A percentile compares a stretch with the other conserved stretches of the same genome.
These are phyloP conservation scores for Camellia lanceoleosa DNA, from an alignment of 148 eudicot species.

Conservation along the genomic window DNA sequence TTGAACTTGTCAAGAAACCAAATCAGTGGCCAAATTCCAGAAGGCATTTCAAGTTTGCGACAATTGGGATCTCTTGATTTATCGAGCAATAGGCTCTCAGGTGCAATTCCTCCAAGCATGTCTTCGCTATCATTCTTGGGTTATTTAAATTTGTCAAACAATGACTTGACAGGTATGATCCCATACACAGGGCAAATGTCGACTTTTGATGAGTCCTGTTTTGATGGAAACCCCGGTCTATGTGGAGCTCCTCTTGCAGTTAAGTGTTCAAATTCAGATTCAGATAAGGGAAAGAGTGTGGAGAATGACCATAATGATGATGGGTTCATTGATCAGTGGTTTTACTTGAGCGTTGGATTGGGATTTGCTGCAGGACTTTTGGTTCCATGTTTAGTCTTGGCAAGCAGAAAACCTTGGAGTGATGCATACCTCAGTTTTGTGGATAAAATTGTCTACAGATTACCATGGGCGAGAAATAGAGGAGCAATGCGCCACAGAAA, in stretches of 20 bases:
- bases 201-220: slow-evolving; percentile 27
- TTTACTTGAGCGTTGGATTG: slow-evolving; percentile 28
- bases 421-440: slow-evolving; percentile 24
- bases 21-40: slow-evolving; percentile 41
- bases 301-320: background rate
- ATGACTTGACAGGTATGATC: slow-evolving; percentile 40
- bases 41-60: slow-evolving; percentile 25
- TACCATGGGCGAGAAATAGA: slow-evolving; percentile 3
- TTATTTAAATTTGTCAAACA: slow-evolving; percentile 42
- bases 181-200: slow-evolving; percentile 44
- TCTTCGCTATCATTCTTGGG: slow-evolving; percentile 29
- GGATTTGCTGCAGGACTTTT: slow-evolving; percentile 35
- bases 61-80: slow-evolving; percentile 39
- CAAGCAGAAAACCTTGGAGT: slow-evolving; percentile 28
- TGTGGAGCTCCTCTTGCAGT: slow-evolving; percentile 43
- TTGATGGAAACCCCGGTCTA: slow-evolving; percentile 39
- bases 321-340: slow-evolving; percentile 20
- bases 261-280: slow-evolving; percentile 11
- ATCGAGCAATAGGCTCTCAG: slow-evolving; percentile 40
- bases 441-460: slow-evolving; percentile 17
- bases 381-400: slow-evolving; percentile 21
- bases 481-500: background rate
- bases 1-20: slow-evolving; percentile 48
- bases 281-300: background rate
- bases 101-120: slow-evolving; percentile 47